Percentiles rank a stretch among this genome's conserved stretches.
These are phyloP conservation scores for Linum lewisii DNA, from an alignment of 345 rosid species.

Conservation along the genomic window DNA sequence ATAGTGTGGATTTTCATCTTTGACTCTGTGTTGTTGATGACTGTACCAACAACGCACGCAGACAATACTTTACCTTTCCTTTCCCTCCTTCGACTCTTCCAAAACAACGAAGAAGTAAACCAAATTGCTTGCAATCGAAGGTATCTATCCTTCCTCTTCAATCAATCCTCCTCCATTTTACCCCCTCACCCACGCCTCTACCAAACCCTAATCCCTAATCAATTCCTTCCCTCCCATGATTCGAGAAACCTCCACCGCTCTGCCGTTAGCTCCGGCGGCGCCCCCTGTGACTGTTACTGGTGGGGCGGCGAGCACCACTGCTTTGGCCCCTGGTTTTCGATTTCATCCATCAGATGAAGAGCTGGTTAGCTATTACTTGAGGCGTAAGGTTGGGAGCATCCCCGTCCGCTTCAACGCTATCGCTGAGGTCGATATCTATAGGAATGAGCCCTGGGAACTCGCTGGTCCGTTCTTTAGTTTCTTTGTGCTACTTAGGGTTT, in stretches of 20 bases:
- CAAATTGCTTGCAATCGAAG: conserved; percentile 82
- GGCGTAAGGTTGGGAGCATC: conserved; percentile 59
- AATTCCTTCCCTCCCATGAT: conserved; percentile 17
- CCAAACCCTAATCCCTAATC: conserved; percentile 14
- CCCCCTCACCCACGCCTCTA: not conserved
- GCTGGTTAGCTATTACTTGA: conserved; percentile 71
- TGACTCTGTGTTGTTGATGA: not conserved
- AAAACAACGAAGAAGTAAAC: conserved; percentile 10
- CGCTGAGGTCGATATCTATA: conserved; percentile 78
- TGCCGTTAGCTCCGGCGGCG: conserved; percentile 13
- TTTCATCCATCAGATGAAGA: conserved; percentile 97
- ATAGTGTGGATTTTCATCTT: not conserved
- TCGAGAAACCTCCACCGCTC: conserved; percentile 16
- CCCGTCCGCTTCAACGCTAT: conserved; percentile 68
- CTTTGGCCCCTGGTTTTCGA: conserved; percentile 89
- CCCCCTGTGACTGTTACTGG: not conserved
- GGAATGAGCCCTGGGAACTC: conserved; percentile 82
- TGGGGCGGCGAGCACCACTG: conserved; percentile 24
- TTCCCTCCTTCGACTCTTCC: not conserved
- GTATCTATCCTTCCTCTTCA: conserved; percentile 23
- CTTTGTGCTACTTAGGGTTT: not conserved
- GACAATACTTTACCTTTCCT: not conserved
- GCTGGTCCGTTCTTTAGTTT: conserved; percentile 33
- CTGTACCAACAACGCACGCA: not conserved
- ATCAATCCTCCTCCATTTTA: conserved; percentile 27